phyloP scores from a whole-genome alignment of 768 basidiomycete genomes.

The Leccinum rimulosum region DNA sequence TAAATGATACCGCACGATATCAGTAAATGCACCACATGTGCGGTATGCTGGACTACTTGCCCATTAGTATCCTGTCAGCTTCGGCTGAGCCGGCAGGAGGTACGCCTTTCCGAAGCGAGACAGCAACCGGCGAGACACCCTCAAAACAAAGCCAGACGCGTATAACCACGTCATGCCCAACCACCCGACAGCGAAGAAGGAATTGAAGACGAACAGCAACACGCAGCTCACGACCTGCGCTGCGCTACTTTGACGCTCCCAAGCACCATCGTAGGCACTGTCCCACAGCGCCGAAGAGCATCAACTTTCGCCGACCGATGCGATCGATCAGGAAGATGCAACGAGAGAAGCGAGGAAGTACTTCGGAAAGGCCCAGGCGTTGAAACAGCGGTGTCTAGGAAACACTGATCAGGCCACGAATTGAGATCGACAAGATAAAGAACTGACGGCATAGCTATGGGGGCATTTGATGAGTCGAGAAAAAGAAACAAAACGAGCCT shows the following conservation, averaged over 20 bases:
- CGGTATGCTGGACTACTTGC: not conserved
- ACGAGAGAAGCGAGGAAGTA: constrained; percentile 70
- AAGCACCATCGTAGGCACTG: constrained; percentile 57
- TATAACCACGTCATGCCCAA: constrained; percentile 72
- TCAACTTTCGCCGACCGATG: constrained; percentile 68
- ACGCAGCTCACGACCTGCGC: constrained; percentile 52
- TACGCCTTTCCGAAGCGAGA: constrained; percentile 44
- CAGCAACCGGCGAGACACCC: constrained; percentile 42
- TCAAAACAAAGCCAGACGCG: constrained; percentile 34
- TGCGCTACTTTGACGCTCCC: constrained; percentile 47
- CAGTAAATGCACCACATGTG: too few species aligned
- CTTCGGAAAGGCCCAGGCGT: constrained; percentile 57
- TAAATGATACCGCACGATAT: too few species aligned
- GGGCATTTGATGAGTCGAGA: constrained; percentile 17
- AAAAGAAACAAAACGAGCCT: too few species aligned
- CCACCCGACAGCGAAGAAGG: constrained; percentile 70
- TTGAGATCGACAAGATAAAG: not conserved
- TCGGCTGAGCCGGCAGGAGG: constrained; percentile 44
- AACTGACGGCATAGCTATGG: constrained; percentile 33
- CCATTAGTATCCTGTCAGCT: constrained; percentile 40
- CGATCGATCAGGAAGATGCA: constrained; percentile 72
- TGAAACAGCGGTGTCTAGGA: constrained; percentile 51
- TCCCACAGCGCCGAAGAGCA: constrained; percentile 68
- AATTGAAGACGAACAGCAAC: constrained; percentile 68
- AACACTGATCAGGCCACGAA: not conserved